A percentile compares a stretch with the other conserved stretches of the same genome.
These are phyloP conservation scores for Penicillium expansum DNA, from an alignment of 2,329 filamentous ascomycete species.

Conservation along the genomic window DNA sequence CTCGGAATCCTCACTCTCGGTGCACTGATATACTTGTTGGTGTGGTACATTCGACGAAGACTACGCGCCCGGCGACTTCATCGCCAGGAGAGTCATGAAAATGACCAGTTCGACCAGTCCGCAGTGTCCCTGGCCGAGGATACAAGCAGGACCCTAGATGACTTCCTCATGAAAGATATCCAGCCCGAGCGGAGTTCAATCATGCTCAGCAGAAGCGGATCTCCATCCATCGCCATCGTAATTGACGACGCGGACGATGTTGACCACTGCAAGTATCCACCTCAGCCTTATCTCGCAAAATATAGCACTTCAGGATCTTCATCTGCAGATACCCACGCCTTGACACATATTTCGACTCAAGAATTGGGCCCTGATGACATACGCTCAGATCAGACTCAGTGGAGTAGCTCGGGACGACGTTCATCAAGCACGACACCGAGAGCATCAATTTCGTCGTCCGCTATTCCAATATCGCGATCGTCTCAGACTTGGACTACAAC, in stretches of 20 bases:
- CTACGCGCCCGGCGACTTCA: slow-evolving; percentile 17
- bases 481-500: slow-evolving; percentile 16
- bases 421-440: slow-evolving; percentile 5
- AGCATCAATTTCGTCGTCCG: slow-evolving; percentile 1
- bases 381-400: background rate
- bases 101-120: slow-evolving; percentile 20
- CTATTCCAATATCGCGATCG: slow-evolving; percentile 5
- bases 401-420: background rate
- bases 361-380: background rate
- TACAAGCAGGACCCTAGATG: slow-evolving; percentile 17
- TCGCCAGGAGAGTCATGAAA: slow-evolving; percentile 6
- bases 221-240: slow-evolving; percentile 25
- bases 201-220: slow-evolving; percentile 30
- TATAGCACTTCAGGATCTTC: background rate
- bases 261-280: background rate
- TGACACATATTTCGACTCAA: slow-evolving; percentile 8
- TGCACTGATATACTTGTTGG: slow-evolving; percentile 22
- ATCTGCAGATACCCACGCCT: background rate
- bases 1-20: slow-evolving; percentile 20
- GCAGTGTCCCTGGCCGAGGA: slow-evolving; percentile 20
- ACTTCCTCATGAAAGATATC: slow-evolving; percentile 19
- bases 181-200: slow-evolving; percentile 26
- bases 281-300: slow-evolving; percentile 3
- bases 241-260: slow-evolving; percentile 11
- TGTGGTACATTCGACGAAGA: slow-evolving; percentile 23